Base-by-base conservation (phyloP, 2,329 filamentous ascomycete genomes). In the Colletotrichum sp. region DNA sequence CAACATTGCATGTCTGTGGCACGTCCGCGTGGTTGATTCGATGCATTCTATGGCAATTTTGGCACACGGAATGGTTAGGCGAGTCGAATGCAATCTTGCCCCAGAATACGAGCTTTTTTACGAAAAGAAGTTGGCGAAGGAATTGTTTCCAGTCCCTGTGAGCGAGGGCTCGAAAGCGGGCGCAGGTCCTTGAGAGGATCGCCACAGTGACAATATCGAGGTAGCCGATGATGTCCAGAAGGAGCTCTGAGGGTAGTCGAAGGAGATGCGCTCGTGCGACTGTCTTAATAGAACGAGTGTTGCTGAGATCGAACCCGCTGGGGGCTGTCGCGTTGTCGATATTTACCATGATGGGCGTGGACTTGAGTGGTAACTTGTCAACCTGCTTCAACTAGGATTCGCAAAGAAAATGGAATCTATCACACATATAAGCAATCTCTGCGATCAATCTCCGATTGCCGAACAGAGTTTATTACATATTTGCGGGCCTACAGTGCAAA, bases 351-450 rank as follows among this genome's bases (percentile, higher is more conserved):
- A 21, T 21, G 43, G 43, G n/a, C n/a, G n/a, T 52, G 43, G n/a
- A 21, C 10, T 21, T 52, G 5, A 4, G n/a, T 48, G 43, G 43
- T 21, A 52, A 21, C 3, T 52, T 1, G 0, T 21, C 43, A 52
- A 13, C n/a, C 43, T 21, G 43, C 10, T 48, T 43, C 38, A 10
- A 43, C 8, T 18, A 3, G 0, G 4, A 18, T 5, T n/a, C 9
- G 38, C 0, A 6, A n/a, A n/a, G 18, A 43, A 43, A n/a, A 0
- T n/a, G 18, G 38, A 43, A 43, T 43, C 18, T 43, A 43, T 1
- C 0, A n/a, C 1, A 0, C 38, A n/a, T n/a, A 43, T 1, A 43
- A n/a, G 7, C 8, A 43, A n/a, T n/a, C 4, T 43, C 18, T 43
- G 38, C 3, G 38, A 3, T 10, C 16, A n/a, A 43, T 43, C 8